Evolutionary conservation across 2,329 filamentous ascomycete genomes (phyloP), one percentile per base, ranked within the genome.

Genomic region (Cordyceps cicadae): DNA sequence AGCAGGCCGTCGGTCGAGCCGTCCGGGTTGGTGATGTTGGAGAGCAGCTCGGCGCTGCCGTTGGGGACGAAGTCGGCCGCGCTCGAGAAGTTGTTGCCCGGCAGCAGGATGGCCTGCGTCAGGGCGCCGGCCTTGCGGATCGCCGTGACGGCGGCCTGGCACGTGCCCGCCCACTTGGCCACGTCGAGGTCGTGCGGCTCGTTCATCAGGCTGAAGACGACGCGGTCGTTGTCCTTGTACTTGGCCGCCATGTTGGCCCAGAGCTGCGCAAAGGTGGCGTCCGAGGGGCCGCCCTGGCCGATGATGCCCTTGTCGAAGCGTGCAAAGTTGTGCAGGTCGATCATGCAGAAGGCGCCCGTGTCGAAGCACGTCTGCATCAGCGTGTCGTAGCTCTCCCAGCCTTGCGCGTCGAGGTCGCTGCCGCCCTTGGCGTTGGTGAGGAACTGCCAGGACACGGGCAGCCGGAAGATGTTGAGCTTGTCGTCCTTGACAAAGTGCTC

Each of bases 121-220:
- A 75, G 79, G n/a, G 86, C 85, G n/a, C 86, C 86, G 2, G 83
- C 80, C 48, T 79, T 70, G 49, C 87, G 82, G 66, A 90, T 88
- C 3, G 84, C 86, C 0, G 80, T 85, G 1, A 90, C 86, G 17
- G 77, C 84, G 14, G 76, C 77, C 68, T 89, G 87, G 63, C 83
- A 81, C 0, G 82, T 84, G 5, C 76, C 69, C 0, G 81, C 84
- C 86, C 86, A 89, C 1, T 72, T 70, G 29, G 67, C 70, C 64
- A 87, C 76, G 66, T 85, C 79, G 60, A 82, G 70, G 57, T 84
- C 81, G 69, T 87, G 84, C 7, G 86, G 86, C 72, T 86, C 87
- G 72, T 89, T 89, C 85, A 89, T 88, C 50, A 89, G 69, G 15
- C 84, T 85, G 64, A 89, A 87, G 3, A 81, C 76, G 29, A 89